phyloP scores from a whole-genome alignment of 2,329 filamentous ascomycete species.

The Colletotrichum siamense region DNA sequence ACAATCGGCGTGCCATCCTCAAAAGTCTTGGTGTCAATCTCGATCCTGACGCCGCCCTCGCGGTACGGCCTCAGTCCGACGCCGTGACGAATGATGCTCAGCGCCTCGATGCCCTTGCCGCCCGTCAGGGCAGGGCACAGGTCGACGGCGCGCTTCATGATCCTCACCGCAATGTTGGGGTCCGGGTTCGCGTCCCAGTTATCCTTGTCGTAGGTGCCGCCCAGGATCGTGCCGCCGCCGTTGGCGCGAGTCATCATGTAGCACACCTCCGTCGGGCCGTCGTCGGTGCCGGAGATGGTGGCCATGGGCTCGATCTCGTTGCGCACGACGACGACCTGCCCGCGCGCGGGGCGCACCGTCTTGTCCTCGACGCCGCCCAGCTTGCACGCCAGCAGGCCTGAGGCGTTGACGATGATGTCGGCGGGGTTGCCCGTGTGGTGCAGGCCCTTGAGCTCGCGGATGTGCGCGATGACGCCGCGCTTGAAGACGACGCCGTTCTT shows the following conservation, averaged over 20 bases:
- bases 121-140: slow-evolving; percentile 67
- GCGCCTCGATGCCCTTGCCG: slow-evolving; percentile 72
- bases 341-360: slow-evolving; percentile 68
- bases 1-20: slow-evolving; percentile 69
- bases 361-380: slow-evolving; percentile 72
- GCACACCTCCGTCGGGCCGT: slow-evolving; percentile 72
- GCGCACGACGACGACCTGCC: slow-evolving; percentile 80
- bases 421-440: slow-evolving; percentile 65
- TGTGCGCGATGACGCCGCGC: slow-evolving; percentile 58
- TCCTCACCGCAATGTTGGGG: slow-evolving; percentile 78
- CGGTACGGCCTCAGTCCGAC: slow-evolving; percentile 83
- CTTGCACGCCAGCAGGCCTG: slow-evolving; percentile 68
- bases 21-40: slow-evolving; percentile 66
- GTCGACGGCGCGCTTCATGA: slow-evolving; percentile 80
- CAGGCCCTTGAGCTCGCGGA: slow-evolving; percentile 62
- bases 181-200: slow-evolving; percentile 84
- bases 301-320: slow-evolving; percentile 78
- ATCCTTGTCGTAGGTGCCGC: slow-evolving; percentile 82
- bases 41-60: slow-evolving; percentile 75
- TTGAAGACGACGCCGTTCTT: slow-evolving; percentile 63
- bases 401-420: slow-evolving; percentile 73
- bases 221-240: slow-evolving; percentile 83
- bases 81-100: slow-evolving; percentile 80
- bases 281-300: slow-evolving; percentile 73
- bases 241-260: slow-evolving; percentile 86